These are phyloP conservation scores for Globisporangium emineosum DNA, from an alignment of 352 stramenopile genomes.

Conservation along the genomic window DNA sequence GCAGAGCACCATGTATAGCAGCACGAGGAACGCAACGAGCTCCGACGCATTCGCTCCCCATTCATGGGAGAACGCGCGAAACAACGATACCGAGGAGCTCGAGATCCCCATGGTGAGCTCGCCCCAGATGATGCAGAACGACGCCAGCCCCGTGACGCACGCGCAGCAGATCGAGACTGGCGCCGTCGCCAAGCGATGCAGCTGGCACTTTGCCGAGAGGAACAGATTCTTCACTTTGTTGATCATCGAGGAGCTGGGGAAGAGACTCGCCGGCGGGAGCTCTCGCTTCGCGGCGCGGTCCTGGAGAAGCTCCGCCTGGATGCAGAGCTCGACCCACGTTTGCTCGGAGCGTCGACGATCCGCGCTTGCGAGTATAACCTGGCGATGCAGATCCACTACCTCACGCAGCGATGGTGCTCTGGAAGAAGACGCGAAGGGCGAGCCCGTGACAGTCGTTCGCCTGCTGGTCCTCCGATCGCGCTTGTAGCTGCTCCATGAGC, in stretches of 20 bases:
- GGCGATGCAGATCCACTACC: conserved; percentile 50
- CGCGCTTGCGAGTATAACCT: conserved; percentile 32
- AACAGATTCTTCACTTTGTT: conserved; percentile 34
- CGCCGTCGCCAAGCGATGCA: conserved; percentile 28
- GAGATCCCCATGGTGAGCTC: conserved; percentile 53
- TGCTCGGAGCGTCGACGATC: conserved; percentile 53
- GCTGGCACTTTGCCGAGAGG: conserved; percentile 12
- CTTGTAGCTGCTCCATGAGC: conserved; percentile 12
- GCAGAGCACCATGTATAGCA: conserved; percentile 60
- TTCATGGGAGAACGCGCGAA: conserved; percentile 11
- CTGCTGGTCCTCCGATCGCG: conserved; percentile 16
- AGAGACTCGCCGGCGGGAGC: conserved; percentile 35
- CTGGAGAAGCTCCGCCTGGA: conserved; percentile 35
- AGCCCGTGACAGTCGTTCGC: background rate
- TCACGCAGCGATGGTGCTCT: conserved; percentile 36
- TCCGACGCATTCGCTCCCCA: conserved; percentile 22
- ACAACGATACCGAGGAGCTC: conserved; percentile 27
- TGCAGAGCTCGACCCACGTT: conserved; percentile 57
- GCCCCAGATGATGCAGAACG: conserved; percentile 59
- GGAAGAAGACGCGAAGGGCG: conserved; percentile 8
- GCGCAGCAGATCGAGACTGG: conserved; percentile 38
- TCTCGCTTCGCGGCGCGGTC: conserved; percentile 22
- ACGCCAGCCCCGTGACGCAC: conserved; percentile 32
- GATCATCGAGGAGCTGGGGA: conserved; percentile 28
- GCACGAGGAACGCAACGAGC: conserved; percentile 36